A percentile compares a stretch with the other conserved stretches of the same genome.
phyloP scores from a whole-genome alignment of 208 protist species.

The Trypanosomatidae sp. region DNA sequence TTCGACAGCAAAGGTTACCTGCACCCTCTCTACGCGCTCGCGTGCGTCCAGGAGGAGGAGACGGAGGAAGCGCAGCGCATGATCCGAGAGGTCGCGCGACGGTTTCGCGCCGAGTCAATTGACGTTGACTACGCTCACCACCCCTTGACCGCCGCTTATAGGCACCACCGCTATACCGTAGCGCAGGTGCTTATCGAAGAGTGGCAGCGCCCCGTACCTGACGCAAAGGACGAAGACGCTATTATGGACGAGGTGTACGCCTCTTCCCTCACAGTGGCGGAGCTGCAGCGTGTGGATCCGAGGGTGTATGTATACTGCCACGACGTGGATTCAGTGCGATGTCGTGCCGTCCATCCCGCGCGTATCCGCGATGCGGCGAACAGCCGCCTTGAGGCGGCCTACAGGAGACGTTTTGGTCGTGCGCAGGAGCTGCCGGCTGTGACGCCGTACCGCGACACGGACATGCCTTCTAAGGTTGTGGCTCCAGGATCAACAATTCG shows the following conservation, averaged over 20 bases:
- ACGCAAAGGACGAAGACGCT: neutral
- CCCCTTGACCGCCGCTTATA: slow-evolving; percentile 63
- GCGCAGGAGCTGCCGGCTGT: slow-evolving; percentile 4
- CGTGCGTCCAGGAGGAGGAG: slow-evolving; percentile 22
- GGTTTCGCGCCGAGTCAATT: slow-evolving; percentile 12
- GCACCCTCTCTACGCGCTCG: slow-evolving; percentile 26
- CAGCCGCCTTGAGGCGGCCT: slow-evolving; percentile 34
- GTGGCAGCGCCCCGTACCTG: slow-evolving; percentile 3
- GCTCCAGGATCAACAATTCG: slow-evolving; percentile 16
- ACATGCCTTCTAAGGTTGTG: slow-evolving; percentile 9
- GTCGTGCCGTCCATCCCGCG: slow-evolving; percentile 27
- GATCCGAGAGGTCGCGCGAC: slow-evolving; percentile 17
- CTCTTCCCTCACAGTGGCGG: slow-evolving; percentile 31
- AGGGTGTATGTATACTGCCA: slow-evolving; percentile 40
- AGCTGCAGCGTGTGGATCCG: slow-evolving; percentile 33
- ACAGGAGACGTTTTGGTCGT: slow-evolving; percentile 9
- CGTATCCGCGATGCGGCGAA: slow-evolving; percentile 21
- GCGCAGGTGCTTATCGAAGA: slow-evolving; percentile 32
- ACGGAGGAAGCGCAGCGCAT: slow-evolving; percentile 26
- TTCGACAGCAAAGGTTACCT: slow-evolving; percentile 2
- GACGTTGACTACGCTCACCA: slow-evolving; percentile 49
- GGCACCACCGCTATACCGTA: slow-evolving; percentile 30
- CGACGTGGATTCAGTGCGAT: slow-evolving; percentile 26
- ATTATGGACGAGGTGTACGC: slow-evolving; percentile 60
- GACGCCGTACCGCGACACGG: slow-evolving; percentile 11